phyloP scores from a whole-genome alignment of 2,329 filamentous ascomycete genomes.

The Ascochyta fabae region DNA sequence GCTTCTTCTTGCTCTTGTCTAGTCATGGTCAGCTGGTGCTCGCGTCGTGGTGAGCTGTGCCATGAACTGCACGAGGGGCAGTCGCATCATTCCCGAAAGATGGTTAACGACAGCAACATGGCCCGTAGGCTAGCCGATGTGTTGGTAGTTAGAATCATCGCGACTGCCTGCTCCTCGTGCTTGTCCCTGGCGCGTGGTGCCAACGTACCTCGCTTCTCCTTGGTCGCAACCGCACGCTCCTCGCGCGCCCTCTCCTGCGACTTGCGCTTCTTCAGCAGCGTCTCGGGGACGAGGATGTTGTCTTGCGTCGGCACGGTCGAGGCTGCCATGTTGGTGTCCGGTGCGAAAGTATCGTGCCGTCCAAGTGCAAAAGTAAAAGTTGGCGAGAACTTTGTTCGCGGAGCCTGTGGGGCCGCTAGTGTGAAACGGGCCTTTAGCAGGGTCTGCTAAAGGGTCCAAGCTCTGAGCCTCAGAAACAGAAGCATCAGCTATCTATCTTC shows the following conservation, averaged over 20 bases:
- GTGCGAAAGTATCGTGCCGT: slow-evolving; percentile 20
- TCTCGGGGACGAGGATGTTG: slow-evolving; percentile 97
- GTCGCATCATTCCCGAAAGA: slow-evolving; percentile 95
- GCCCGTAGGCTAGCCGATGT: slow-evolving; percentile 92
- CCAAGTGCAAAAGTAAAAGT: slow-evolving; percentile 11
- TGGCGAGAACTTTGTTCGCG: slow-evolving; percentile 7
- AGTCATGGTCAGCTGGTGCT: slow-evolving; percentile 44
- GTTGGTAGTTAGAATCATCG: slow-evolving; percentile 88
- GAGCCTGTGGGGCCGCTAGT: no score
- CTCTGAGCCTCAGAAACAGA: no score
- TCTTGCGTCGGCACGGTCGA: slow-evolving; percentile 93
- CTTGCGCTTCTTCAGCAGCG: slow-evolving; percentile 99
- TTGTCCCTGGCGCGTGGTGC: slow-evolving; percentile 20
- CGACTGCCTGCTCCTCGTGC: slow-evolving; percentile 34
- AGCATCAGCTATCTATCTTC: no score
- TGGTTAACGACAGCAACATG: slow-evolving; percentile 98
- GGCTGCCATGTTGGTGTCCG: slow-evolving; percentile 35
- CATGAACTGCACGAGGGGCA: slow-evolving; percentile 33
- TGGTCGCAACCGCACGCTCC: slow-evolving; percentile 77
- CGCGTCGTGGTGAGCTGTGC: slow-evolving; percentile 11
- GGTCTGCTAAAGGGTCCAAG: no score
- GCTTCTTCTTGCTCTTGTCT: slow-evolving; percentile 98
- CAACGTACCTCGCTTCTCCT: slow-evolving; percentile 89
- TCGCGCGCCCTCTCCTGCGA: slow-evolving; percentile 98
- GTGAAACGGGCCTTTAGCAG: no score